phyloP scores from a whole-genome alignment of 2,329 filamentous ascomycete species.

The Penicillium sp. region DNA sequence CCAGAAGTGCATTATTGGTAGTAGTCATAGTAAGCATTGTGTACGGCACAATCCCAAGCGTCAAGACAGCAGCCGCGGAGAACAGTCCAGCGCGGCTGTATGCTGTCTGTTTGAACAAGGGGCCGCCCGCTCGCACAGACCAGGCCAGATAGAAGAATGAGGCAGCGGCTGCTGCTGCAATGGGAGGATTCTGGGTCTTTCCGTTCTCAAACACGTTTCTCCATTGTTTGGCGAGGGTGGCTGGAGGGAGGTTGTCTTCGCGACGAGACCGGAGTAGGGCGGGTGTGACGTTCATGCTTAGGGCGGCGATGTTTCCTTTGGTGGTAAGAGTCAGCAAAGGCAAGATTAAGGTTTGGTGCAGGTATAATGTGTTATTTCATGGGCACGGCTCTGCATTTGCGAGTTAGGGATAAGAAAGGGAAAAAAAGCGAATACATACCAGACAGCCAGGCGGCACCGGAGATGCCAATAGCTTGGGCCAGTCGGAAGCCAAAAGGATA shows the following conservation, averaged over 20 bases:
- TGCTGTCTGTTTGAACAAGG: constrained; percentile 16
- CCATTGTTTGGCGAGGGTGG: constrained; percentile 21
- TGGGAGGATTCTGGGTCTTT: constrained; percentile 27
- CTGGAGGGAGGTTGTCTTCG: constrained; percentile 13
- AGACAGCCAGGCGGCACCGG: constrained; percentile 34
- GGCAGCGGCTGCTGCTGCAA: constrained; percentile 24
- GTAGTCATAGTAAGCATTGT: constrained; percentile 32
- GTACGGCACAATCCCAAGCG: constrained; percentile 37
- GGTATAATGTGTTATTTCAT: neutral
- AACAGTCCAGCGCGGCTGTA: constrained; percentile 25
- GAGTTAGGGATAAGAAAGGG: neutral
- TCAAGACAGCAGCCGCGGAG: constrained; percentile 31
- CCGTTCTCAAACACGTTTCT: constrained; percentile 24
- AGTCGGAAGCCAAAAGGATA: constrained; percentile 26
- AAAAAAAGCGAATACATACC: constrained; percentile 20
- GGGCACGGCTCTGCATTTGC: neutral
- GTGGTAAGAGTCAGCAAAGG: neutral
- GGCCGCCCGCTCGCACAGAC: constrained; percentile 20
- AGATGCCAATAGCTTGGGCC: constrained; percentile 33
- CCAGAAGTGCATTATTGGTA: constrained; percentile 32
- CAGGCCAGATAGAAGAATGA: constrained; percentile 36
- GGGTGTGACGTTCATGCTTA: constrained; percentile 31
- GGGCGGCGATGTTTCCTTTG: constrained; percentile 31
- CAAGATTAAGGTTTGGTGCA: neutral
- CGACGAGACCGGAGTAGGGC: constrained; percentile 25